Percentiles rank a stretch among this genome's conserved stretches.
These are phyloP conservation scores for Suhomyces kunorum DNA, from an alignment of 1,139 yeast genomes.

Conservation along the genomic window DNA sequence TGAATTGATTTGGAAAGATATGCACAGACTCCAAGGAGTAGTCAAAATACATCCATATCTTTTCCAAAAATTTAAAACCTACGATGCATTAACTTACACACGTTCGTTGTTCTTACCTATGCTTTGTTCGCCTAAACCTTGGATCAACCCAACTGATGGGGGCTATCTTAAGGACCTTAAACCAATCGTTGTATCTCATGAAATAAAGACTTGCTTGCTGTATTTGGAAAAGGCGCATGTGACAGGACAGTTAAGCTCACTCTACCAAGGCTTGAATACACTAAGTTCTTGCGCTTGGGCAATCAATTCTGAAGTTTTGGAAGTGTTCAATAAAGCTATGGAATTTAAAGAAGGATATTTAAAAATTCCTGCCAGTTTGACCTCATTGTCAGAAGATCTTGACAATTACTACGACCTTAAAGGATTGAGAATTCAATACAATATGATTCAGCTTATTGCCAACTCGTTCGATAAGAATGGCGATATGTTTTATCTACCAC, in stretches of 20 bases:
- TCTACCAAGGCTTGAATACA: constrained; percentile 33
- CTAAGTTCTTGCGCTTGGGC: constrained; percentile 41
- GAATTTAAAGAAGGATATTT: constrained; percentile 28
- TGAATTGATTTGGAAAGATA: constrained; percentile 2
- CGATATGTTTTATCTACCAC: constrained; percentile 43
- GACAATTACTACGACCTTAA: constrained; percentile 20
- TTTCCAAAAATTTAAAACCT: constrained; percentile 19
- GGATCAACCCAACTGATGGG: constrained; percentile 38
- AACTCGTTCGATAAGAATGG: constrained; percentile 35
- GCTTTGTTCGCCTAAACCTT: constrained; percentile 41
- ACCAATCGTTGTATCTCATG: constrained; percentile 29
- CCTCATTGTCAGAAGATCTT: not conserved
- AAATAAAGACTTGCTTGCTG: constrained; percentile 20
- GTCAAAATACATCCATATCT: constrained; percentile 31
- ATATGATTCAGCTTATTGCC: constrained; percentile 26
- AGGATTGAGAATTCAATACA: constrained; percentile 25
- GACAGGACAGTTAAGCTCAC: constrained; percentile 37
- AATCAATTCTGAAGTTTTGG: constrained; percentile 29
- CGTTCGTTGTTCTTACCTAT: constrained; percentile 36
- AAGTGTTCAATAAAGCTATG: constrained; percentile 27
- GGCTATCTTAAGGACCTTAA: constrained; percentile 35
- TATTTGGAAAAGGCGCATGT: constrained; percentile 31
- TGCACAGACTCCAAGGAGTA: constrained; percentile 20
- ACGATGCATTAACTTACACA: constrained; percentile 17
- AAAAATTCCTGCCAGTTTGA: constrained; percentile 29